Evolutionary conservation across 2,329 filamentous ascomycete genomes (phyloP), one percentile per base, ranked within the genome.

Genomic region (Apiospora malaysiana): DNA sequence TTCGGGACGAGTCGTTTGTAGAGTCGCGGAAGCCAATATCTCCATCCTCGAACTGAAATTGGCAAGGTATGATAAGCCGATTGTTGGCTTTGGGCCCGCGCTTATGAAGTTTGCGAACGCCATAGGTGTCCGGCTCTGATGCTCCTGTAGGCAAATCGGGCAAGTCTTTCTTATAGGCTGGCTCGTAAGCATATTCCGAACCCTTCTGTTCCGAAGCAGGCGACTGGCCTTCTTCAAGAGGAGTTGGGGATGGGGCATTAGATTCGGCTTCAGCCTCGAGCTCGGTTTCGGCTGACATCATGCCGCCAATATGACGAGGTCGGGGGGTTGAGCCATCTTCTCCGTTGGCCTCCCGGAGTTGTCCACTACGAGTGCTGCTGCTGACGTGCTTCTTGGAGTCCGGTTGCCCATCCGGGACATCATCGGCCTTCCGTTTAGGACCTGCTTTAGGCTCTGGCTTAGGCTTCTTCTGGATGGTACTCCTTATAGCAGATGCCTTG

Each of bases 1-100:
- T 86, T 70, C 87, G 86, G 71, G 83, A 83, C 42, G 85, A 84
- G 74, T 88, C 86, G 71, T 90, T 90, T 72, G 84, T 84, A 4
- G 87, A 88, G 75, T 90, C 88, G 27, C 86, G 84, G 77, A 89
- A 90, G 18, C 88, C 88, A 72, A 90, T 90, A 75, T 90, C 87
- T 71, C 85, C 81, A 10, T 85, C 80, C 47, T 86, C 82, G 70
- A 84, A 89, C 68, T 83, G 79, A 72, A 86, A 87, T 0, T 83
- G 73, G 8, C 80, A 81, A 14, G 87, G 87, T 59, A 88, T 79
- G 75, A 90, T 84, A 70, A 89, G 84, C 37, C 86, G 87, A 74
- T 88, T 89, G 75, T 85, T 84, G 37, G 82, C 77, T 68, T 82
- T 82, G 42, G 79, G 79, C 6, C 81, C 82, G 72, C 80, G 80